phyloP scores from a whole-genome alignment of 768 basidiomycete species.

The Hygrocybe punicea region DNA sequence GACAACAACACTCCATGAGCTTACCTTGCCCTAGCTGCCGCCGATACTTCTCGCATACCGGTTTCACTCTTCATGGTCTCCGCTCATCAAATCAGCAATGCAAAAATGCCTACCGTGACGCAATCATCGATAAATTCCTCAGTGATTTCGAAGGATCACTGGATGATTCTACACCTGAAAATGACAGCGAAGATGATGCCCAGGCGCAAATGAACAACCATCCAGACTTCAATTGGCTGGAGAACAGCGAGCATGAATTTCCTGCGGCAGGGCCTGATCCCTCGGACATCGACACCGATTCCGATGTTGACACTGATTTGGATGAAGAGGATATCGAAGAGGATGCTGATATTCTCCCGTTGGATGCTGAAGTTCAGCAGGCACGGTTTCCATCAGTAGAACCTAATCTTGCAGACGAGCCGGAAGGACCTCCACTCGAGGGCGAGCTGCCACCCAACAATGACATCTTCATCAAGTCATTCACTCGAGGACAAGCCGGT shows the following conservation, averaged over 20 bases:
- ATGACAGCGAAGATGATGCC: background rate
- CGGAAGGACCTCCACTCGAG: background rate
- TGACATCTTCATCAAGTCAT: background rate
- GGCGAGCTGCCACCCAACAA: background rate
- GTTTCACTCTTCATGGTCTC: background rate
- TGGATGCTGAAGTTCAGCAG: background rate
- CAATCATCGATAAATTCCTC: background rate
- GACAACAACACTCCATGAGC: too few relatives aligned
- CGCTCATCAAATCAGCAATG: background rate
- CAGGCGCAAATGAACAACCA: background rate
- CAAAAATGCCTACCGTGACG: background rate
- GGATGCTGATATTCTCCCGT: background rate
- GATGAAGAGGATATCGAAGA: background rate
- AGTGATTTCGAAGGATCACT: background rate
- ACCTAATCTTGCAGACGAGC: background rate
- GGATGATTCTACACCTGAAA: too few relatives aligned
- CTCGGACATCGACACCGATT: background rate
- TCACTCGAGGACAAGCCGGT: background rate
- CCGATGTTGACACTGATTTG: background rate
- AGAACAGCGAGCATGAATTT: background rate
- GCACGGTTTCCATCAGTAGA: background rate
- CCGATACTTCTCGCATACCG: background rate
- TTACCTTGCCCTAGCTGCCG: background rate
- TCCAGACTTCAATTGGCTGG: background rate
- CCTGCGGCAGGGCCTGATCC: background rate